Percentiles rank a stretch among this genome's conserved stretches.
Evolutionary conservation across 2,329 filamentous ascomycete species (phyloP).

Genomic region (Purpureocillium takamizusanense): DNA sequence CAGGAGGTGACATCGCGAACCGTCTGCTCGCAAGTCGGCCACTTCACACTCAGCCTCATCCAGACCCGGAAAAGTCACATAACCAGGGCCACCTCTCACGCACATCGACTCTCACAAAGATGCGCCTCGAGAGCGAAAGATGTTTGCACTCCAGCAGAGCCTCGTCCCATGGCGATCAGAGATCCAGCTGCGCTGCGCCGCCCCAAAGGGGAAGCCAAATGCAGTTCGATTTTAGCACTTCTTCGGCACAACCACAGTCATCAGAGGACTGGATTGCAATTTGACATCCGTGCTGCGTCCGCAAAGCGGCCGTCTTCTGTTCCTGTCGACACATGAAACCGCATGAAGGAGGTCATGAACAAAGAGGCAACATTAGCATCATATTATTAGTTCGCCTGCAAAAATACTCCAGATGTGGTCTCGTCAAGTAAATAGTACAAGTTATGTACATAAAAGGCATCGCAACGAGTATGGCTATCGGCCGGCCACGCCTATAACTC

Average conservation of each 20-base stretch:
- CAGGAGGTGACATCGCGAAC: no score
- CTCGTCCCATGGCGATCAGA: background rate
- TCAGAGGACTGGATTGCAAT: constrained; percentile 82
- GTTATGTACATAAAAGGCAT: constrained; percentile 1
- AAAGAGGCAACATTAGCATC: constrained; percentile 1
- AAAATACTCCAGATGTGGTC: constrained; percentile 1
- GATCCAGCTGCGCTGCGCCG: constrained; percentile 3
- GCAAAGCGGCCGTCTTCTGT: no score
- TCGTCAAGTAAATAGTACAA: constrained; percentile 1
- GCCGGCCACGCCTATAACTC: constrained; percentile 21
- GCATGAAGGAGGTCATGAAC: constrained; percentile 8
- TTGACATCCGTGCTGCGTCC: constrained; percentile 92
- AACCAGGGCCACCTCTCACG: no score
- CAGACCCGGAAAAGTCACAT: no score
- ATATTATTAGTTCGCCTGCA: constrained; percentile 1
- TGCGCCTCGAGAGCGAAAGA: background rate
- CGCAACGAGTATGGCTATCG: constrained; percentile 6
- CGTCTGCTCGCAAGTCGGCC: no score
- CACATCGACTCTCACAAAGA: no score
- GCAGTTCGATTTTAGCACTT: constrained; percentile 78
- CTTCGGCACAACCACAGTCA: constrained; percentile 98
- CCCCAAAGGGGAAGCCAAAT: constrained; percentile 15
- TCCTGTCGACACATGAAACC: constrained; percentile 1
- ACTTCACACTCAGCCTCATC: no score
- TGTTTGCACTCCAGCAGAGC: constrained; percentile 19